Conservation (phyloP, 2,329 filamentous ascomycete species). For the Colletotrichum nymphaeae region DNA sequence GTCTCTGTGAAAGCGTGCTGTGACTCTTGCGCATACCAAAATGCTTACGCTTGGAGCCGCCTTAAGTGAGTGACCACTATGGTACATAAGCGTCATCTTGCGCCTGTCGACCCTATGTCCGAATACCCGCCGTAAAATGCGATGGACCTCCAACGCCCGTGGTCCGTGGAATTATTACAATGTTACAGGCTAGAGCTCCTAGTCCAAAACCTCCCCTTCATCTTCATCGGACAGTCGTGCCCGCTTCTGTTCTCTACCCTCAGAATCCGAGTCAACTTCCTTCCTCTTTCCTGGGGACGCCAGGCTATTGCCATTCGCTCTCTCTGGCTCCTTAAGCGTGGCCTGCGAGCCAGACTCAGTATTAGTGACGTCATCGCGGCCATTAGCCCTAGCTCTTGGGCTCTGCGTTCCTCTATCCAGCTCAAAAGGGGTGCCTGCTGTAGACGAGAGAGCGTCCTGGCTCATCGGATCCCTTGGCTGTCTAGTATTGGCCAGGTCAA, state of each 20-base stretch:
- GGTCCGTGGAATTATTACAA: slow-evolving; percentile 24
- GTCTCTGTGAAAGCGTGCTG: slow-evolving; percentile 5
- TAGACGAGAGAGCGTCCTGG: slow-evolving; percentile 59
- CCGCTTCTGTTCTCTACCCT: slow-evolving; percentile 55
- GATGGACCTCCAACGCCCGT: slow-evolving; percentile 21
- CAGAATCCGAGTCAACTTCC: slow-evolving; percentile 49
- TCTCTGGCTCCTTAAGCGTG: slow-evolving; percentile 40
- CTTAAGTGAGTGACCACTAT: slow-evolving; percentile 1
- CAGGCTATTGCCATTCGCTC: slow-evolving; percentile 43
- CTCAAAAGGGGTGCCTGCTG: slow-evolving; percentile 60
- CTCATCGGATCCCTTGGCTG: slow-evolving; percentile 58
- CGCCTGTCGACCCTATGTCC: neutral
- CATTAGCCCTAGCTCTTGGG: slow-evolving; percentile 54
- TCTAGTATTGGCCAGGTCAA: slow-evolving; percentile 67
- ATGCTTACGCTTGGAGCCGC: neutral
- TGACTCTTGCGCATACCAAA: neutral
- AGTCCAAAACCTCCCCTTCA: slow-evolving; percentile 56
- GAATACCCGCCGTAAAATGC: slow-evolving; percentile 1
- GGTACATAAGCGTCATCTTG: slow-evolving; percentile 11
- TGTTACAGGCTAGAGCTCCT: slow-evolving; percentile 5
- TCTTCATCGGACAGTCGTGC: slow-evolving; percentile 57
- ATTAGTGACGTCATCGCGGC: slow-evolving; percentile 47
- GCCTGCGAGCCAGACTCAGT: slow-evolving; percentile 50
- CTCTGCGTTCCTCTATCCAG: slow-evolving; percentile 62
- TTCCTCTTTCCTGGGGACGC: slow-evolving; percentile 57